Percentiles rank a stretch among this genome's conserved stretches.
These are phyloP conservation scores for Trichoderma koningiopsis DNA, from an alignment of 2,329 filamentous ascomycete species.

Conservation along the genomic window DNA sequence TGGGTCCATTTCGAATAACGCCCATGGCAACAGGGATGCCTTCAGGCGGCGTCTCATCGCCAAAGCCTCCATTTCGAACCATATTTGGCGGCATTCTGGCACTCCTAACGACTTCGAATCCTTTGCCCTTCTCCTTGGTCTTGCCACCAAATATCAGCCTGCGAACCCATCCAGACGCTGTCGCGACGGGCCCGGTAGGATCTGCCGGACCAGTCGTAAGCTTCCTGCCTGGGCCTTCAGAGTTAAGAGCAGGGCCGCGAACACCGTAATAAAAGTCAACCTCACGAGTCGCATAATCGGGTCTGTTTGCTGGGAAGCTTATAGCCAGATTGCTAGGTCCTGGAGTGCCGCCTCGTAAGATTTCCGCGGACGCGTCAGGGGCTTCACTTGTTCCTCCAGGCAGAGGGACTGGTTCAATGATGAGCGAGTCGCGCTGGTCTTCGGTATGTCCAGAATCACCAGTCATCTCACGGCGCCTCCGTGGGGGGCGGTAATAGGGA, in stretches of 20 bases:
- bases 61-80: constrained; percentile 55
- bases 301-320: constrained; percentile 58
- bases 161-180: constrained; percentile 87
- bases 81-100: constrained; percentile 77
- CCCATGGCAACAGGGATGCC: constrained; percentile 67
- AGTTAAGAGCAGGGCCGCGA: constrained; percentile 81
- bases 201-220: constrained; percentile 93
- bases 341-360: constrained; percentile 49
- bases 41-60: constrained; percentile 67
- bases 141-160: constrained; percentile 72
- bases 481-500: constrained; percentile 86
- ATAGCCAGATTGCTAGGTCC: constrained; percentile 36
- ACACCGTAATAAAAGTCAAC: constrained; percentile 97
- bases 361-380: constrained; percentile 40
- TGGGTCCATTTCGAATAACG: constrained; percentile 60
- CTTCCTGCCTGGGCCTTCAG: constrained; percentile 77
- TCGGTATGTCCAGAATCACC: constrained; percentile 41
- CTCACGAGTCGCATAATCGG: constrained; percentile 91
- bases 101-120: constrained; percentile 94
- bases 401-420: constrained; percentile 44
- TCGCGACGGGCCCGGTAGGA: constrained; percentile 87
- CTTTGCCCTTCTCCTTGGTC: constrained; percentile 92
- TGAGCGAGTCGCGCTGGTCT: constrained; percentile 35
- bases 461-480: constrained; percentile 67
- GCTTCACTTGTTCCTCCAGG: constrained; percentile 40